These are phyloP conservation scores for Canna indica DNA, from an alignment of 176 grass and related monocot species.

Conservation along the genomic window DNA sequence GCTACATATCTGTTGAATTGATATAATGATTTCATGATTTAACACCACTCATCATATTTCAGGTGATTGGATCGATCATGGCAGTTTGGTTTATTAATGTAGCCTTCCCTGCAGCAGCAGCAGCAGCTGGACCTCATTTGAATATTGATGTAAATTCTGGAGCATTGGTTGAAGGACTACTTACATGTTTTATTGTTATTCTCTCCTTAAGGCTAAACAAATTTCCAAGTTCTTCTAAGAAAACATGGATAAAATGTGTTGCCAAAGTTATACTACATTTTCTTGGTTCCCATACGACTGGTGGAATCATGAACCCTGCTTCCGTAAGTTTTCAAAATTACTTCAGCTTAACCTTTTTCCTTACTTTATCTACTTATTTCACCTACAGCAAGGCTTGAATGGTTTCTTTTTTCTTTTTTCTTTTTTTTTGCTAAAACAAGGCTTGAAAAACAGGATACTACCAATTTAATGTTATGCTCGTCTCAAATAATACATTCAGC, in stretches of 20 bases:
- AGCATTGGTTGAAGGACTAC: conserved; percentile 19
- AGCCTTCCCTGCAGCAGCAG: conserved; percentile 7
- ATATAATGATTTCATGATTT: neutral
- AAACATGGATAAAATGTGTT: conserved; percentile 18
- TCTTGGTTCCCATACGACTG: conserved; percentile 12
- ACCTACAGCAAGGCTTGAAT: neutral
- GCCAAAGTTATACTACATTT: conserved; percentile 12
- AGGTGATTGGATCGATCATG: conserved; percentile 17
- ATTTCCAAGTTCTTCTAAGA: conserved; percentile 6
- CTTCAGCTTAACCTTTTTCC: neutral
- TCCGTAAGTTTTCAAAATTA: conserved; percentile 8
- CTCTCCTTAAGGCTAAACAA: conserved; percentile 15
- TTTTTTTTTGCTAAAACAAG: no score
- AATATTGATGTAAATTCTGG: conserved; percentile 14
- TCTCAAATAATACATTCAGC: no score
- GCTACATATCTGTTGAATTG: neutral
- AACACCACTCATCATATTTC: neutral
- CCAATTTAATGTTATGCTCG: neutral
- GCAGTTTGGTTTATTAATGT: conserved; percentile 21
- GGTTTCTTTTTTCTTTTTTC: no score
- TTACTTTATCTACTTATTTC: neutral
- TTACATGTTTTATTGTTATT: conserved; percentile 3
- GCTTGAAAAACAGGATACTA: neutral
- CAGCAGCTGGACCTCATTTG: conserved; percentile 9
- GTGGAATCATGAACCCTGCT: conserved; percentile 24